Percentiles rank a stretch among this genome's conserved stretches.
These are phyloP conservation scores for Furcasterigmium sp. DNA, from an alignment of 2,329 filamentous ascomycete genomes.

Conservation along the genomic window DNA sequence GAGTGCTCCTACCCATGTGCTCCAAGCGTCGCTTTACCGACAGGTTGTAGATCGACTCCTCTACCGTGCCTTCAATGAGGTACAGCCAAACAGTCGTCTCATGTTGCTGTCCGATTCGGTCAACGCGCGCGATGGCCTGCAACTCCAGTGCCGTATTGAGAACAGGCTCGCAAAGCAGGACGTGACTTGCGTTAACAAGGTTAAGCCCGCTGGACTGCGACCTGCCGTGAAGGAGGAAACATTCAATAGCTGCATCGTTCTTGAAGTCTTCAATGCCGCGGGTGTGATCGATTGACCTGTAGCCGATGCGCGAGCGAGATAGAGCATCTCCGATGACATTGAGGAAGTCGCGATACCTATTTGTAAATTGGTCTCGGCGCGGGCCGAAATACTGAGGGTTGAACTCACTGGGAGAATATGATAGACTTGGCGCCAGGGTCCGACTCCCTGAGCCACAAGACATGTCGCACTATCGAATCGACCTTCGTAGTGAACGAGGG, in stretches of 20 bases:
- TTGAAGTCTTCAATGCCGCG: slow-evolving; percentile 74
- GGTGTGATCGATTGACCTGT: slow-evolving; percentile 61
- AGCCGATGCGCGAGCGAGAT: slow-evolving; percentile 64
- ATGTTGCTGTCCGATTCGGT: slow-evolving; percentile 85
- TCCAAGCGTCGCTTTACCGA: slow-evolving; percentile 73
- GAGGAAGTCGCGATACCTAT: slow-evolving; percentile 69
- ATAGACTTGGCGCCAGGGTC: slow-evolving; percentile 88
- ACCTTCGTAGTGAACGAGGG: slow-evolving; percentile 86
- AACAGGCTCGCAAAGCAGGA: slow-evolving; percentile 90
- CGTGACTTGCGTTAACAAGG: slow-evolving; percentile 86
- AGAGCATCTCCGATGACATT: slow-evolving; percentile 69
- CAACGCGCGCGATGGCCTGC: slow-evolving; percentile 90
- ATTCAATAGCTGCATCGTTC: slow-evolving; percentile 66
- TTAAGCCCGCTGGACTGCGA: slow-evolving; percentile 87
- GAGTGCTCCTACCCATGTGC: slow-evolving; percentile 57
- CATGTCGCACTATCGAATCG: slow-evolving; percentile 73
- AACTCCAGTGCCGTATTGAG: slow-evolving; percentile 91
- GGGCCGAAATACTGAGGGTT: no score
- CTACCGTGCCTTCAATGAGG: slow-evolving; percentile 82
- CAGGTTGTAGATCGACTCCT: slow-evolving; percentile 86
- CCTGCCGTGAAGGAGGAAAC: slow-evolving; percentile 84
- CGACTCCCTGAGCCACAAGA: slow-evolving; percentile 77
- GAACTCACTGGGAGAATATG: slow-evolving; percentile 76
- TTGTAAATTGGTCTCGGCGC: no score
- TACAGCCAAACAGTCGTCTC: slow-evolving; percentile 95